A percentile compares a stretch with the other conserved stretches of the same genome.
Evolutionary conservation across 805 yeast species (phyloP).

Genomic region (Sugiyamaella valdiviana): DNA sequence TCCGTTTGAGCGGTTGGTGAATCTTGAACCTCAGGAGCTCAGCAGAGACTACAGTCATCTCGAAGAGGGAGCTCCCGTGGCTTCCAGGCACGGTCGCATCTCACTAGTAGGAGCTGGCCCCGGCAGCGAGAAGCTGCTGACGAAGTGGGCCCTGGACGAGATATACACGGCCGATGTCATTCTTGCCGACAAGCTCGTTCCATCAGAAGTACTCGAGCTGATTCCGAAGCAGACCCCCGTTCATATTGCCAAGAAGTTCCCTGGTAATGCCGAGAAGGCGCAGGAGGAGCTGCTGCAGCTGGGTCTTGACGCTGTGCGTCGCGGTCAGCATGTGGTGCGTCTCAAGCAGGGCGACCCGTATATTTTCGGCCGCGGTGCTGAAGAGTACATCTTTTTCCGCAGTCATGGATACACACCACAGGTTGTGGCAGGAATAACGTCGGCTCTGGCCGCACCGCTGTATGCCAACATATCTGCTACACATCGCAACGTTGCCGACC

Average conservation of each 20-base stretch:
- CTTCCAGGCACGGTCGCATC: conserved; percentile 44
- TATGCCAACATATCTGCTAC: conserved; percentile 83
- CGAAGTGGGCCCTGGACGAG: conserved; percentile 77
- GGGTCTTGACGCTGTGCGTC: conserved; percentile 57
- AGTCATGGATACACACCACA: conserved; percentile 61
- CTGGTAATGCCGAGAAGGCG: conserved; percentile 93
- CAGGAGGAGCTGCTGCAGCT: conserved; percentile 74
- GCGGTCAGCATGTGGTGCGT: conserved; percentile 76
- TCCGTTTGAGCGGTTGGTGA: conserved; percentile 62
- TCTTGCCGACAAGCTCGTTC: conserved; percentile 87
- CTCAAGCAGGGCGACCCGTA: conserved; percentile 96
- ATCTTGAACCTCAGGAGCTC: conserved; percentile 54
- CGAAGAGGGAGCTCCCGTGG: neutral
- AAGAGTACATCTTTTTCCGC: conserved; percentile 68
- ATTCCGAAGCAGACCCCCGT: conserved; percentile 71
- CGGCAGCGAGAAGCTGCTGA: conserved; percentile 74
- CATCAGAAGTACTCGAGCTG: conserved; percentile 73
- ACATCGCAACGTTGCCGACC: conserved; percentile 87
- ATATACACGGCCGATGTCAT: conserved; percentile 78
- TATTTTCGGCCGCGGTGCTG: conserved; percentile 95
- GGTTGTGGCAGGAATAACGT: conserved; percentile 83
- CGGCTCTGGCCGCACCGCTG: conserved; percentile 84
- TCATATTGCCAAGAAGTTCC: conserved; percentile 88
- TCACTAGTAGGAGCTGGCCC: conserved; percentile 94
- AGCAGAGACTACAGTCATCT: conserved; percentile 35